These are phyloP conservation scores for Metarhizium sp. DNA, from an alignment of 2,329 filamentous ascomycete species.

Conservation along the genomic window DNA sequence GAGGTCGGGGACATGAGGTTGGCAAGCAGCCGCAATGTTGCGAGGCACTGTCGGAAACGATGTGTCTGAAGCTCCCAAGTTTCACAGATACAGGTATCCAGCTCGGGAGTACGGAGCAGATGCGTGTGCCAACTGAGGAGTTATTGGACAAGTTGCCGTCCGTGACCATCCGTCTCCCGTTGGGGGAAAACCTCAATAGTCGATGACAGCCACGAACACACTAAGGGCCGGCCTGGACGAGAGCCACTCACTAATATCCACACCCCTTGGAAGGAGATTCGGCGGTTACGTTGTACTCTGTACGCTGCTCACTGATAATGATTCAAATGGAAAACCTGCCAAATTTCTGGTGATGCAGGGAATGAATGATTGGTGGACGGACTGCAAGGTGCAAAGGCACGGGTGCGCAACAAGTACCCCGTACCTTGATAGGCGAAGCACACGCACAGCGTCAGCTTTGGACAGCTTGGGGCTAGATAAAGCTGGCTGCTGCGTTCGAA, in stretches of 20 bases:
- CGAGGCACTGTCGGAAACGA: not conserved
- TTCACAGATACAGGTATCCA: not conserved
- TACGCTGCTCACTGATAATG: not conserved
- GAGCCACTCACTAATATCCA: not conserved
- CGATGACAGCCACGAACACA: not conserved
- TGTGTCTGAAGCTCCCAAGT: not conserved
- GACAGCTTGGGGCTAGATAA: too few relatives aligned
- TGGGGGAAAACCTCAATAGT: not conserved
- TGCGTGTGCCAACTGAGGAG: not conserved
- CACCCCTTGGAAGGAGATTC: not conserved
- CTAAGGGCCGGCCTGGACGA: not conserved
- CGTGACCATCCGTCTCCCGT: not conserved
- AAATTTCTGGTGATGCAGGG: too few relatives aligned
- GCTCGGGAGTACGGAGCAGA: not conserved
- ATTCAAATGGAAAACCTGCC: not conserved
- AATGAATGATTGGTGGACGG: too few relatives aligned
- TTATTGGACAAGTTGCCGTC: not conserved
- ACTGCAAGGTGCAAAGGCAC: too few relatives aligned
- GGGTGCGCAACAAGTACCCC: too few relatives aligned
- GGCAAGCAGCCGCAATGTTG: slow-evolving; percentile 1
- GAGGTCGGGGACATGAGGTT: slow-evolving; percentile 16
- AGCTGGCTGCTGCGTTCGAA: too few relatives aligned
- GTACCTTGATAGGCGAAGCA: too few relatives aligned
- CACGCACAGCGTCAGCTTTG: too few relatives aligned
- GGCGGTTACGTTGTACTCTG: not conserved